Conservation (phyloP, 108 stramenopile species). For the Parmales sp. region DNA sequence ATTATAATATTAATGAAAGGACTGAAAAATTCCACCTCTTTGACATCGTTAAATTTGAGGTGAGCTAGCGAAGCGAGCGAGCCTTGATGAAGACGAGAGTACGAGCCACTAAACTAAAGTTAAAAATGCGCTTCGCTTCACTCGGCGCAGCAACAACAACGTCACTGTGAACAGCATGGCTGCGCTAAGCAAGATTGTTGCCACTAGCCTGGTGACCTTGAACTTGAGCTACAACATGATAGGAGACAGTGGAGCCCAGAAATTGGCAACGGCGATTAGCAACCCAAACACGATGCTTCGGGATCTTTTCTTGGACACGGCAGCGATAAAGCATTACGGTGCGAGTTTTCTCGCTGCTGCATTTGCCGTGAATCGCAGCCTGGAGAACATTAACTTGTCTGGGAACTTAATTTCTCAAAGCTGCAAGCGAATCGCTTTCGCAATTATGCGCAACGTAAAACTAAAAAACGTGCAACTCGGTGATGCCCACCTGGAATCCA, state of each 20-base stretch:
- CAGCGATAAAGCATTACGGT: neutral
- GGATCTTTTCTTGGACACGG: neutral
- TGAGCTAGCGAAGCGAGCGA: no score
- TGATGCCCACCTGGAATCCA: neutral
- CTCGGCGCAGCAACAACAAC: neutral
- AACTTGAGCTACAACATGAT: neutral
- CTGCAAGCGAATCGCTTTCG: slow-evolving; percentile 4
- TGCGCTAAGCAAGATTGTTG: neutral
- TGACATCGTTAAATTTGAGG: neutral
- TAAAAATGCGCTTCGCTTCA: no score
- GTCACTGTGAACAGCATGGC: neutral
- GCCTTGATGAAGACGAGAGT: no score
- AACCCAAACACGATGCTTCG: neutral
- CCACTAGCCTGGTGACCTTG: neutral
- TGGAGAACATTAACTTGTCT: neutral
- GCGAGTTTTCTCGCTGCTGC: neutral
- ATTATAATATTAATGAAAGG: neutral
- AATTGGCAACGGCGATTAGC: neutral
- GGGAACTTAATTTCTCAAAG: neutral
- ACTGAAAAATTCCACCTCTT: neutral
- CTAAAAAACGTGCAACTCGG: neutral
- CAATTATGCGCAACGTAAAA: neutral
- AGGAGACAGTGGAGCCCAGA: neutral
- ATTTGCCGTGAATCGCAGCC: neutral
- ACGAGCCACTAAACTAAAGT: no score